Evolutionary conservation across 1,284 basidiomycete species (phyloP).

Genomic region (Earliella scabrosa): DNA sequence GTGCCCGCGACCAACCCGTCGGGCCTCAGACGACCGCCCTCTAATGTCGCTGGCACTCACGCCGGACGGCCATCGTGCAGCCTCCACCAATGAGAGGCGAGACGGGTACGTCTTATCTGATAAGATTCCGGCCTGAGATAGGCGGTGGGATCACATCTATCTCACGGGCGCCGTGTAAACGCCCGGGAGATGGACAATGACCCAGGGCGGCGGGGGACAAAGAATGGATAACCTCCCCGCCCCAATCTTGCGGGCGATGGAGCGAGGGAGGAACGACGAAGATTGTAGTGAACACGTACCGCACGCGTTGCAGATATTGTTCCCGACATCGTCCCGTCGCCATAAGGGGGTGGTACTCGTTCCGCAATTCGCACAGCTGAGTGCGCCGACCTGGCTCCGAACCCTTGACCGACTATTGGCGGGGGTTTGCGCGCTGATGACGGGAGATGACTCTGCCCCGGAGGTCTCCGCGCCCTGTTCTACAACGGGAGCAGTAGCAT

Average conservation of each 20-base stretch:
- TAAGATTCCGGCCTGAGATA: slow-evolving; percentile 26
- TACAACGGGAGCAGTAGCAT: slow-evolving; percentile 2
- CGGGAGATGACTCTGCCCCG: slow-evolving; percentile 27
- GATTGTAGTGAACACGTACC: slow-evolving; percentile 59
- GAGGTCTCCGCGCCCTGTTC: slow-evolving; percentile 21
- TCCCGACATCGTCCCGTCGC: slow-evolving; percentile 92
- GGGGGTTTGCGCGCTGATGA: slow-evolving; percentile 33
- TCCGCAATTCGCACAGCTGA: slow-evolving; percentile 90
- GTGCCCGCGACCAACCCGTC: slow-evolving; percentile 4
- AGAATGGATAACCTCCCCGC: background rate
- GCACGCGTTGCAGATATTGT: slow-evolving; percentile 93
- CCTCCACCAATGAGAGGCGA: slow-evolving; percentile 21
- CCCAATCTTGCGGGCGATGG: slow-evolving; percentile 11
- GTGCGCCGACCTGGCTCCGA: slow-evolving; percentile 68
- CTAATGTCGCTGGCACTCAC: slow-evolving; percentile 17
- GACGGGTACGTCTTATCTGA: slow-evolving; percentile 22
- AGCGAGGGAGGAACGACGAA: slow-evolving; percentile 12
- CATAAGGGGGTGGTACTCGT: slow-evolving; percentile 95
- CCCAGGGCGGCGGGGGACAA: slow-evolving; percentile 1
- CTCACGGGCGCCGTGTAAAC: slow-evolving; percentile 10
- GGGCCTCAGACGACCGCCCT: slow-evolving; percentile 12
- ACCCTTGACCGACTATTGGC: slow-evolving; percentile 37
- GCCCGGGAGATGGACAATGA: background rate
- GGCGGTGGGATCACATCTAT: slow-evolving; percentile 11
- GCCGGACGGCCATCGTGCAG: slow-evolving; percentile 9